Evolutionary conservation across 768 basidiomycete species (phyloP).

Genomic region (Phaeotremella fagi): DNA sequence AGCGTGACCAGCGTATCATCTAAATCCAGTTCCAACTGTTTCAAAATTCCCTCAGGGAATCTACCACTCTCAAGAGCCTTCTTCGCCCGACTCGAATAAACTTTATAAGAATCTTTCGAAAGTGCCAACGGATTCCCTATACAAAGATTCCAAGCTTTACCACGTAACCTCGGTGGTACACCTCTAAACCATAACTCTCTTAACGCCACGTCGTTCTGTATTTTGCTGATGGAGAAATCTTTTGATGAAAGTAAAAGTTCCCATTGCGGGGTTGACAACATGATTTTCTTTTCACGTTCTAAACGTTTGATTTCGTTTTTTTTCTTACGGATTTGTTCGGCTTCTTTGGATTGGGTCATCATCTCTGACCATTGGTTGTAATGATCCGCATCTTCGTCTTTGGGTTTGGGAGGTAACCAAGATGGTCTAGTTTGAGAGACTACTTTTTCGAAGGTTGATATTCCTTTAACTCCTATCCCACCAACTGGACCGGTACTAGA

Average conservation of each 20-base stretch:
- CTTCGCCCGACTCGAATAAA: constrained; percentile 27
- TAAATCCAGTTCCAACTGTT: constrained; percentile 36
- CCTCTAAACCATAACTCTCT: constrained; percentile 45
- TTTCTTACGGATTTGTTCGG: constrained; percentile 29
- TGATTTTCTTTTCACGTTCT: constrained; percentile 37
- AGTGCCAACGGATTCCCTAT: constrained; percentile 45
- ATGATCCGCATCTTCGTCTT: constrained; percentile 43
- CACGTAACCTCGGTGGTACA: constrained; percentile 42
- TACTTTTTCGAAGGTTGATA: constrained; percentile 36
- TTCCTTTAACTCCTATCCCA: constrained; percentile 26
- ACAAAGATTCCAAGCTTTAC: constrained; percentile 40
- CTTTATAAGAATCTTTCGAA: constrained; percentile 40
- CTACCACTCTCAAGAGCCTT: constrained; percentile 35
- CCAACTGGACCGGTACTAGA: not conserved
- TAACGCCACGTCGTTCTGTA: constrained; percentile 25
- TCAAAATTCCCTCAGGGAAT: constrained; percentile 37
- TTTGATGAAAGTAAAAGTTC: constrained; percentile 28
- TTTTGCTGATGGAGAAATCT: constrained; percentile 23
- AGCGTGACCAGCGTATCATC: constrained; percentile 33
- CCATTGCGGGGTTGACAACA: constrained; percentile 34
- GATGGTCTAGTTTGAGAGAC: constrained; percentile 40
- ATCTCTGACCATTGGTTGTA: constrained; percentile 45
- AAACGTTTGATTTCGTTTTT: constrained; percentile 12
- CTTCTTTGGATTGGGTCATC: constrained; percentile 39
- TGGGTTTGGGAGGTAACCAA: constrained; percentile 42